These are phyloP conservation scores for Panicum virgatum DNA, from an alignment of 202 grass and related monocot genomes.

Conservation along the genomic window DNA sequence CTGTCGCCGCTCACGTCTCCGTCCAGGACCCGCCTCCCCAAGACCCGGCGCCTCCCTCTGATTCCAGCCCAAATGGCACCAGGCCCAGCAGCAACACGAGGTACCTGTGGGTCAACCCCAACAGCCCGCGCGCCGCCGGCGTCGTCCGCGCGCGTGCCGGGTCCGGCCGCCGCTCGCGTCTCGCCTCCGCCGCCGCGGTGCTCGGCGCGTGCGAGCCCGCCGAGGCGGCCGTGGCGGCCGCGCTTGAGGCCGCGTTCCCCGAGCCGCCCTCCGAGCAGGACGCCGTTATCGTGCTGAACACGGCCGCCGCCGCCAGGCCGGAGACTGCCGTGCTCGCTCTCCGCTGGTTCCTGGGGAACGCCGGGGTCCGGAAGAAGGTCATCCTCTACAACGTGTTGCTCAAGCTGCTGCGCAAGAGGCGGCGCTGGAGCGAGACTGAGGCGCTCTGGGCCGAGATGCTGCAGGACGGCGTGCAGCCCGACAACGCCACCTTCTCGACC, in stretches of 20 bases:
- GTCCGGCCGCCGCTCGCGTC: slow-evolving; percentile 49
- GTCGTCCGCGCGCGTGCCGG: slow-evolving; percentile 38
- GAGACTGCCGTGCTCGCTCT: slow-evolving; percentile 61
- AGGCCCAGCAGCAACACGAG: slow-evolving; percentile 32
- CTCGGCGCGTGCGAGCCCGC: slow-evolving; percentile 46
- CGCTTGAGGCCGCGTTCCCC: slow-evolving; percentile 53
- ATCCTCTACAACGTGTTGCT: slow-evolving; percentile 90
- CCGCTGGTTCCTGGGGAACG: slow-evolving; percentile 69
- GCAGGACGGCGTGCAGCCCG: slow-evolving; percentile 56
- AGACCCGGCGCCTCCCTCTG: slow-evolving; percentile 40
- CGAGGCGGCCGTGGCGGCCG: slow-evolving; percentile 39
- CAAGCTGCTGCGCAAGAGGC: slow-evolving; percentile 72
- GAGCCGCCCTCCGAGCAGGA: slow-evolving; percentile 64
- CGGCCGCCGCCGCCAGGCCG: slow-evolving; percentile 36
- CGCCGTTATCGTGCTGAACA: slow-evolving; percentile 80
- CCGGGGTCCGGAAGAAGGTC: slow-evolving; percentile 57
- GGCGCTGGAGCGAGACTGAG: slow-evolving; percentile 64
- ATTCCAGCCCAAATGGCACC: slow-evolving; percentile 9
- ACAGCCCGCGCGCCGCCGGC: slow-evolving; percentile 62
- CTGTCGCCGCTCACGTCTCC: slow-evolving; percentile 38
- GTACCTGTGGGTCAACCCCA: slow-evolving; percentile 93
- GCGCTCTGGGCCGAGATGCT: slow-evolving; percentile 74
- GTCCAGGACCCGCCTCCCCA: slow-evolving; percentile 52
- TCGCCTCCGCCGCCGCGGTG: slow-evolving; percentile 45
- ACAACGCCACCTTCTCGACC: slow-evolving; percentile 84